Conservation (phyloP, 352 stramenopile species). For the Globisporangium acanthophoron region DNA sequence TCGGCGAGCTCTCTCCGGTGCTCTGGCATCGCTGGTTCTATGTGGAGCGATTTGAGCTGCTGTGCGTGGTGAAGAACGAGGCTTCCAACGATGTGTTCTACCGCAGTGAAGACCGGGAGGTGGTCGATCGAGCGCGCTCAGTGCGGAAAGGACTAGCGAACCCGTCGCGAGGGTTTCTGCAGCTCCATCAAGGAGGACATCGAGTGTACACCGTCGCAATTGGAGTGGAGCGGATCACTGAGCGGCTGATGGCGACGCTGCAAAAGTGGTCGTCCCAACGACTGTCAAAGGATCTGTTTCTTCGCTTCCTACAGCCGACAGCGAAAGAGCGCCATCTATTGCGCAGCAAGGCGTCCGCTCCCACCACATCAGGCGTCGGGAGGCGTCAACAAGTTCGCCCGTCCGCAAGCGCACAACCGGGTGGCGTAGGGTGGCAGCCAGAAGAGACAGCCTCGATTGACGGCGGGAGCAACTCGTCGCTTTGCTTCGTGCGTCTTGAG, state of each 20-base stretch:
- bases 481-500: slow-evolving; percentile 83
- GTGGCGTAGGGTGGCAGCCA: slow-evolving; percentile 1
- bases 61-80: slow-evolving; percentile 69
- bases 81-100: slow-evolving; percentile 63
- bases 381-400: slow-evolving; percentile 27
- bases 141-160: slow-evolving; percentile 20
- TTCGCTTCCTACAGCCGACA: slow-evolving; percentile 56
- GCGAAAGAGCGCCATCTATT: slow-evolving; percentile 8
- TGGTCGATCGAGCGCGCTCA: slow-evolving; percentile 26
- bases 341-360: slow-evolving; percentile 15
- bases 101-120: slow-evolving; percentile 27
- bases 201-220: slow-evolving; percentile 31
- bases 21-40: slow-evolving; percentile 89
- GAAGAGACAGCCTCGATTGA: slow-evolving; percentile 12
- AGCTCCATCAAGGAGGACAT: slow-evolving; percentile 24
- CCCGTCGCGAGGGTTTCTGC: slow-evolving; percentile 23
- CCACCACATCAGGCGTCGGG: slow-evolving; percentile 10
- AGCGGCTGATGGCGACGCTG: slow-evolving; percentile 50
- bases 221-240: slow-evolving; percentile 49
- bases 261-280: slow-evolving; percentile 76
- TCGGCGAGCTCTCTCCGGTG: slow-evolving; percentile 81
- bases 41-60: slow-evolving; percentile 82
- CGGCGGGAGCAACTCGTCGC: slow-evolving; percentile 40
- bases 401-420: slow-evolving; percentile 12
- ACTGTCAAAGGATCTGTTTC: slow-evolving; percentile 71